phyloP scores from a whole-genome alignment of 306 rosid species.

The Quercus wislizeni region DNA sequence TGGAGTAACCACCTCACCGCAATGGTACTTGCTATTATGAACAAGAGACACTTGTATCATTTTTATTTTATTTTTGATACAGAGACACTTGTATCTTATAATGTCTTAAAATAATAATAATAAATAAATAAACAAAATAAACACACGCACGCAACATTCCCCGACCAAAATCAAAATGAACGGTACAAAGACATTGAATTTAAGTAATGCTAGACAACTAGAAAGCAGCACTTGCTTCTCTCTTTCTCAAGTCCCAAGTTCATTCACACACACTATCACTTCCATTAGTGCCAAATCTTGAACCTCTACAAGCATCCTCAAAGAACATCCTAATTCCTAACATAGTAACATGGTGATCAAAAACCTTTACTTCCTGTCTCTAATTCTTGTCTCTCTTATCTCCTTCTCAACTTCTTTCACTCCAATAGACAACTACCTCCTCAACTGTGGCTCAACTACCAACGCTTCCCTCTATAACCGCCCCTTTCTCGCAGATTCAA shows the following conservation, averaged over 20 bases:
- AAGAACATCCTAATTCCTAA: slow-evolving; percentile 6
- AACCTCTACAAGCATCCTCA: background rate
- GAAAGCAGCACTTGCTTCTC: too few species aligned
- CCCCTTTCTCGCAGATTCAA: slow-evolving; percentile 50
- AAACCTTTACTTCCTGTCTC: slow-evolving; percentile 24
- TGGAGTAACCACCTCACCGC: too few species aligned
- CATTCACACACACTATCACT: background rate
- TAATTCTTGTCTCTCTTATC: slow-evolving; percentile 22
- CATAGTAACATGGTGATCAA: slow-evolving; percentile 42
- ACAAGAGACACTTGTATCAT: too few species aligned
- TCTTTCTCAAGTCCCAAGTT: background rate
- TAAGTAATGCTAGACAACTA: too few species aligned
- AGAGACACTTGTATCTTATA: too few species aligned
- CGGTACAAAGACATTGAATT: too few species aligned
- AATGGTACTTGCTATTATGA: too few species aligned
- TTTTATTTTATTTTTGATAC: too few species aligned
- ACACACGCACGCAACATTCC: too few species aligned
- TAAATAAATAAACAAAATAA: too few species aligned
- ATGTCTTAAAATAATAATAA: too few species aligned
- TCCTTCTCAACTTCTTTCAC: slow-evolving; percentile 52
- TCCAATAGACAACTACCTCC: slow-evolving; percentile 68
- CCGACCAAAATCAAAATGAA: too few species aligned
- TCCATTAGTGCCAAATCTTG: slow-evolving; percentile 9
- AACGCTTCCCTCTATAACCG: slow-evolving; percentile 55
- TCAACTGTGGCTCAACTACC: slow-evolving; percentile 75